phyloP scores from a whole-genome alignment of 2,329 filamentous ascomycete species.

The Aspergillus pseudonomiae region DNA sequence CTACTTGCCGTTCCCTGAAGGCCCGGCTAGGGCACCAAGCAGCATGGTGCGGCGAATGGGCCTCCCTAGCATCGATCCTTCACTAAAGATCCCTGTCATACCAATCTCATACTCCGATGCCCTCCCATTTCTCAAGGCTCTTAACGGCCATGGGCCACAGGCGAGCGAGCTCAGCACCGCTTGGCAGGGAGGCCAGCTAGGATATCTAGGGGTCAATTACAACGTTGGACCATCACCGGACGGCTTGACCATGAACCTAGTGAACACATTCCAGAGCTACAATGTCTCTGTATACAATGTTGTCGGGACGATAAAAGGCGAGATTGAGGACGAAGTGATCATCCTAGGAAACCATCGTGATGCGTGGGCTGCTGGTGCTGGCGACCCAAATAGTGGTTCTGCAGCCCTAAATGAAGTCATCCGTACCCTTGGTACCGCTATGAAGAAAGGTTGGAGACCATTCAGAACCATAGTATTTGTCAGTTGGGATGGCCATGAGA shows the following conservation, averaged over 20 bases:
- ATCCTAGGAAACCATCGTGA: background rate
- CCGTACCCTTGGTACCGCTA: background rate
- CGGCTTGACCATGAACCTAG: background rate
- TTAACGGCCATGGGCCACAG: background rate
- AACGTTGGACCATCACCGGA: background rate
- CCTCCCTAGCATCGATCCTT: rapidly evolving
- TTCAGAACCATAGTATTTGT: background rate
- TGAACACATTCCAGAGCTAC: rapidly evolving
- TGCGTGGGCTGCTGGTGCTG: background rate
- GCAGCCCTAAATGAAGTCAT: background rate
- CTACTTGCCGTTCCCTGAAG: background rate
- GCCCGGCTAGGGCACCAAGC: background rate
- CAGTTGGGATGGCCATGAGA: background rate
- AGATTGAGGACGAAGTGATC: background rate
- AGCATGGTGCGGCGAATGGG: background rate
- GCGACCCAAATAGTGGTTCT: background rate
- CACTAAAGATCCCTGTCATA: background rate
- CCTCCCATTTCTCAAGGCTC: background rate
- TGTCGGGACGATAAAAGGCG: background rate
- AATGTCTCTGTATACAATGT: background rate
- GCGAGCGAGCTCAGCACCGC: background rate
- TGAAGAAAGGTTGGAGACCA: background rate
- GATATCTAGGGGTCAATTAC: background rate
- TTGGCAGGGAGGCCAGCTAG: background rate
- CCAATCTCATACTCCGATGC: background rate